Percentiles rank a stretch among this genome's conserved stretches.
These are phyloP conservation scores for Albifimbria verrucaria DNA, from an alignment of 2,329 filamentous ascomycete genomes.

Conservation along the genomic window DNA sequence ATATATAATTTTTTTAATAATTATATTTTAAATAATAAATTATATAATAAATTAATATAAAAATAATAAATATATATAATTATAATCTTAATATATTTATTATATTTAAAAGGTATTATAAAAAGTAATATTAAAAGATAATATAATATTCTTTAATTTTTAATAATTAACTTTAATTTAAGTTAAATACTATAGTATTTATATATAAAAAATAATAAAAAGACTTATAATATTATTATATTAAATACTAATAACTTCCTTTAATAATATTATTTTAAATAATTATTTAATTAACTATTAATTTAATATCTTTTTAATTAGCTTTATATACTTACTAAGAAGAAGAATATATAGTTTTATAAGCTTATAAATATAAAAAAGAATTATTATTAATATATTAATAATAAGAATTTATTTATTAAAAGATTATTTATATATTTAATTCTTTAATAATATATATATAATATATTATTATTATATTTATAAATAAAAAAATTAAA, in stretches of 20 bases:
- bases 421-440: neutral
- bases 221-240: neutral
- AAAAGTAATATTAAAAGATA: no score
- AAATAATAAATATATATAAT: neutral
- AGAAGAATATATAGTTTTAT: no score
- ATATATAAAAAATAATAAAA: conserved; percentile 2
- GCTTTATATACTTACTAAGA: no score
- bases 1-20: neutral
- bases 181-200: conserved; percentile 2
- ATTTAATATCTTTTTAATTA: neutral
- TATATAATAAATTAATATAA: no score
- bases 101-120: neutral
- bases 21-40: no score
- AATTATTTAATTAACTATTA: neutral
- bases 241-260: neutral
- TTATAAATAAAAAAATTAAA: neutral
- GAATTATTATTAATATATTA: no score
- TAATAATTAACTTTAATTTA: no score
- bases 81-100: neutral
- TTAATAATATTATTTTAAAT: neutral
- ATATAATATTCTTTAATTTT: no score
- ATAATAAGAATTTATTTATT: neutral
- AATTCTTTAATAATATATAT: neutral
- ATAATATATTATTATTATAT: neutral
- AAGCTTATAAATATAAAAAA: no score